A percentile compares a stretch with the other conserved stretches of the same genome.
phyloP scores from a whole-genome alignment of 177 flowering plant species.

The Vitis hybrid region DNA sequence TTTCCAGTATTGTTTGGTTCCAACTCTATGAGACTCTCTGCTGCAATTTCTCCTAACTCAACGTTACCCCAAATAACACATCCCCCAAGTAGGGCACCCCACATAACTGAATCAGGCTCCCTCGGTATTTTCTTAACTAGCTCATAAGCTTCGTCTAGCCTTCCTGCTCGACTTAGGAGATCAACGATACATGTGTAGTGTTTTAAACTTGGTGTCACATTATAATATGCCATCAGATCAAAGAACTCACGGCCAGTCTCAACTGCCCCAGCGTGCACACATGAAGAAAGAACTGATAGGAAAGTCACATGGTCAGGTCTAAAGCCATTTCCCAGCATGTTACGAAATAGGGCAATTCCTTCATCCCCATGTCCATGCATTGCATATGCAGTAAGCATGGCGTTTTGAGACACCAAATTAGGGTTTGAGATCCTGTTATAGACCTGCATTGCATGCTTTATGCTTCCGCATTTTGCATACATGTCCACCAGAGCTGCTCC shows the following conservation, averaged over 20 bases:
- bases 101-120: constrained; percentile 57
- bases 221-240: constrained; percentile 44
- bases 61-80: constrained; percentile 53
- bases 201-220: constrained; percentile 50
- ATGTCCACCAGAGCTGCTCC: constrained; percentile 73
- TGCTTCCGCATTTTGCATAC: constrained; percentile 79
- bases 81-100: constrained; percentile 71
- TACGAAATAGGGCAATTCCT: constrained; percentile 51
- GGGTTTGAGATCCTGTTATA: constrained; percentile 46
- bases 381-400: constrained; percentile 78
- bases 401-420: constrained; percentile 61
- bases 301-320: constrained; percentile 68
- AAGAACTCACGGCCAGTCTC: constrained; percentile 46
- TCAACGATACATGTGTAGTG: constrained; percentile 80
- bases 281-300: constrained; percentile 60
- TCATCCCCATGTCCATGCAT: constrained; percentile 69
- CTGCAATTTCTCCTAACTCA: constrained; percentile 59
- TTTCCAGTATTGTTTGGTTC: constrained; percentile 61
- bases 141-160: constrained; percentile 50
- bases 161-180: constrained; percentile 67
- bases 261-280: constrained; percentile 68
- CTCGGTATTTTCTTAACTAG: constrained; percentile 40
- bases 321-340: constrained; percentile 43
- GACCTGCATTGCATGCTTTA: constrained; percentile 37
- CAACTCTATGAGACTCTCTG: constrained; percentile 48